Conservation (phyloP, 2,329 filamentous ascomycete species). For the Ceratocystis harringtonii region DNA sequence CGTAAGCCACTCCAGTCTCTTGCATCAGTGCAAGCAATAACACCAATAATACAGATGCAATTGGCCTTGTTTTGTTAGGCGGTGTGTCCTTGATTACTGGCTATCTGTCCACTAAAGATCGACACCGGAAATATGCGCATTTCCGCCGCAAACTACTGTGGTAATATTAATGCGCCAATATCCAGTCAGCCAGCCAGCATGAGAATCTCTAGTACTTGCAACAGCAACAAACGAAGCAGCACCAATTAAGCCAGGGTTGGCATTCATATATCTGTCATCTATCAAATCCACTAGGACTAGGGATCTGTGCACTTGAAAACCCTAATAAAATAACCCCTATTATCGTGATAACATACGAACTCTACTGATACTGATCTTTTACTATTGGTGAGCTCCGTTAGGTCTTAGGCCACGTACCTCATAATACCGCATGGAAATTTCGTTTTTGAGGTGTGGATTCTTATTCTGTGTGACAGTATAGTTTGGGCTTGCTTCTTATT, state of each 20-base stretch:
- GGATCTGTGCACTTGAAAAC: not conserved
- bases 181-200: not conserved
- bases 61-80: not conserved
- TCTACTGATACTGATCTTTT: not conserved
- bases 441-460: not conserved
- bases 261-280: not conserved
- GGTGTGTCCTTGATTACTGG: not conserved
- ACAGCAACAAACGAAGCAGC: not conserved
- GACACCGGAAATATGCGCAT: not conserved
- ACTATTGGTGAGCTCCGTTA: not conserved
- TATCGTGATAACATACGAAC: not conserved
- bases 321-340: not conserved
- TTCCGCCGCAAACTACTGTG: not conserved
- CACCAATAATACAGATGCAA: no score
- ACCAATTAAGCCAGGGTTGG: not conserved
- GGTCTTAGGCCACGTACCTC: not conserved
- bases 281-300: not conserved
- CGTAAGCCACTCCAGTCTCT: no score
- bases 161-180: no score
- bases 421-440: not conserved
- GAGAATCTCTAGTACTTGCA: not conserved
- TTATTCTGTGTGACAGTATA: not conserved
- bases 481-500: not conserved
- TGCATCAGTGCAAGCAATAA: no score
- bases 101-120: not conserved